Percentiles rank a stretch among this genome's conserved stretches.
phyloP scores from a whole-genome alignment of 148 eudicot genomes.

The Vaccinium corymbosum region DNA sequence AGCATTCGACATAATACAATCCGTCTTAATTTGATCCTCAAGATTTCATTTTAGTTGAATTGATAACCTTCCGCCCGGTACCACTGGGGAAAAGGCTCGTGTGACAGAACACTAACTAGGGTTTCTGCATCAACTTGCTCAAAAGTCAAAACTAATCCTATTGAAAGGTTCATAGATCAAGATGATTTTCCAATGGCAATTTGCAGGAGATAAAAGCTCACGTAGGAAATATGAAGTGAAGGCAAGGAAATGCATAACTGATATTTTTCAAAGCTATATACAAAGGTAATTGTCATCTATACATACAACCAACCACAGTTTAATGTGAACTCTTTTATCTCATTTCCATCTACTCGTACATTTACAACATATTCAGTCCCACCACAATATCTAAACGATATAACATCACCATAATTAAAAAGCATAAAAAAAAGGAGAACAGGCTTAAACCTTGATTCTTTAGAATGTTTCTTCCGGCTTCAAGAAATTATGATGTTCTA shows the following conservation, averaged over 20 bases:
- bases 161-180: not conserved
- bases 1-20: not conserved
- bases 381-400: not conserved
- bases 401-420: not conserved
- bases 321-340: not conserved
- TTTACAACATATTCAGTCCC: conserved; percentile 14
- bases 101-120: not conserved
- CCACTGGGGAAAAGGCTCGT: not conserved
- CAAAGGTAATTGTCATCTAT: not conserved
- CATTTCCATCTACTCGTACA: conserved; percentile 1
- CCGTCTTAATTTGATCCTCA: not conserved
- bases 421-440: not conserved
- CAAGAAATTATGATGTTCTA: conserved; percentile 45
- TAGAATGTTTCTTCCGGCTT: conserved; percentile 45
- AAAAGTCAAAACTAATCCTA: not conserved
- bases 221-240: conserved; percentile 1
- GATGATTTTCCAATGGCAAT: not conserved
- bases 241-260: not conserved
- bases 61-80: not conserved
- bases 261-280: not conserved
- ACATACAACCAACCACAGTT: not conserved
- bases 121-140: not conserved
- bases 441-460: not conserved
- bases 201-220: not conserved
- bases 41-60: not conserved